Base-by-base conservation (phyloP, 2,329 filamentous ascomycete genomes). In the Penicillium sp. region DNA sequence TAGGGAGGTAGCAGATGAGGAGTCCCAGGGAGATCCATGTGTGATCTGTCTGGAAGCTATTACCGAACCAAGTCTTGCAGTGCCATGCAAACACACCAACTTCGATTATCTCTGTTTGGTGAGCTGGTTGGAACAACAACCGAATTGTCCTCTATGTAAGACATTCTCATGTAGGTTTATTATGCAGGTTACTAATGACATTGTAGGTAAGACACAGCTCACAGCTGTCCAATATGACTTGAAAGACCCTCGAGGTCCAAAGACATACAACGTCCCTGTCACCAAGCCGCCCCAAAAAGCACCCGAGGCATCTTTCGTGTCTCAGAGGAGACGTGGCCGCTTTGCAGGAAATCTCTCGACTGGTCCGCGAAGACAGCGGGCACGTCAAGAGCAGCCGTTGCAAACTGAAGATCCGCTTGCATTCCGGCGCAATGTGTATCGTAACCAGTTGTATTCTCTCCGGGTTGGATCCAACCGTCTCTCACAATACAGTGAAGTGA, bases 91-190 rank as follows among this genome's bases (percentile, higher is more conserved):
- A 28, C 89, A 96, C 68, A 67, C 71, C 40, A 79, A 80, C 50
- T 95, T 93, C 60, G 88, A 95, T 69, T 93, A 88, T 57, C 62
- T 86, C 9, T 96, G 89, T 61, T 75, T 95, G 4, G 66, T 82
- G 14, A 88, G 75, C 64, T 95, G 90, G 89, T 70, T 94, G 4
- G 75, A 87, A 50, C 72, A 84, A 47, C 76, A 77, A 7, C 71
- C 80, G 0, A 75, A 71, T 32, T 95, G 89, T 56, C 89, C 90
- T 12, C 71, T 95, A 35, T 96, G 89, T 76, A 81, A 27, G 69
- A 20, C 23, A 22, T 8, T 20, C 11, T 23, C 1, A 4, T 1
- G 5, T 8, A 11, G 7, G 4, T 30, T 7, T 25, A 2, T 22
- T 22, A 5, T 13, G 12, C 3, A 4, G 18, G 14, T 25, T 8